Evolutionary conservation across 2,329 filamentous ascomycete species (phyloP).

Genomic region (Fusarium albosuccineum): DNA sequence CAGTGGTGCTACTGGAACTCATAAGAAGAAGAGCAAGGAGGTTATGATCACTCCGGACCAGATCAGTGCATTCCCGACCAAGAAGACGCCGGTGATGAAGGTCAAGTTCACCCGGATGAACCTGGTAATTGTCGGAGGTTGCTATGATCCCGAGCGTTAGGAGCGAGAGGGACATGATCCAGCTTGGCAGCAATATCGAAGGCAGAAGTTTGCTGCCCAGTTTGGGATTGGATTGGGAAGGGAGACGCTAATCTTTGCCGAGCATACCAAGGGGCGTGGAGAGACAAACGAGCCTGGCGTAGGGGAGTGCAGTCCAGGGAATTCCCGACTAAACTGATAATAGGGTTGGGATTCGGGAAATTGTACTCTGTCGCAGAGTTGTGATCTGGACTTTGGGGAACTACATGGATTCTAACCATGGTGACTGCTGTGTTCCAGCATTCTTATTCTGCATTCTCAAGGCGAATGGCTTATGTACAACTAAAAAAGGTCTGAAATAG

Average conservation of each 20-base stretch:
- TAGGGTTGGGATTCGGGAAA: not conserved
- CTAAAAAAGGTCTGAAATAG: not conserved
- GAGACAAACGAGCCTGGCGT: not conserved
- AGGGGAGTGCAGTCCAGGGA: not conserved
- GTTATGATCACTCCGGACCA: constrained; percentile 92
- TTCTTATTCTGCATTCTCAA: not conserved
- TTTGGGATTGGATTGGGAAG: constrained; percentile 37
- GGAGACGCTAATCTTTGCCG: constrained; percentile 9
- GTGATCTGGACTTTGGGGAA: not conserved
- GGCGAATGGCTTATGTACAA: not conserved
- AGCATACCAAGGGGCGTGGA: not conserved
- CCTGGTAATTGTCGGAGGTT: constrained; percentile 86
- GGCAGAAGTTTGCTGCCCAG: constrained; percentile 30
- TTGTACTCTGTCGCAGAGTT: not conserved
- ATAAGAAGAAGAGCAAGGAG: constrained; percentile 88
- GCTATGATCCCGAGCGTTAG: constrained; percentile 68
- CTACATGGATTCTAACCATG: not conserved
- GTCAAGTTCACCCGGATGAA: constrained; percentile 97
- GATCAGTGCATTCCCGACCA: constrained; percentile 94
- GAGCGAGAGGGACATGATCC: constrained; percentile 30
- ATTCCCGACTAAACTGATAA: not conserved
- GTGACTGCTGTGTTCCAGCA: too few relatives aligned
- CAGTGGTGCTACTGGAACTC: constrained; percentile 47
- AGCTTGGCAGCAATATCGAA: constrained; percentile 23
- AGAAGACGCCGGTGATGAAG: constrained; percentile 95